Evolutionary conservation across 345 rosid genomes (phyloP), one percentile per base, ranked within the genome.

Genomic region (Syzygium oleosum): DNA sequence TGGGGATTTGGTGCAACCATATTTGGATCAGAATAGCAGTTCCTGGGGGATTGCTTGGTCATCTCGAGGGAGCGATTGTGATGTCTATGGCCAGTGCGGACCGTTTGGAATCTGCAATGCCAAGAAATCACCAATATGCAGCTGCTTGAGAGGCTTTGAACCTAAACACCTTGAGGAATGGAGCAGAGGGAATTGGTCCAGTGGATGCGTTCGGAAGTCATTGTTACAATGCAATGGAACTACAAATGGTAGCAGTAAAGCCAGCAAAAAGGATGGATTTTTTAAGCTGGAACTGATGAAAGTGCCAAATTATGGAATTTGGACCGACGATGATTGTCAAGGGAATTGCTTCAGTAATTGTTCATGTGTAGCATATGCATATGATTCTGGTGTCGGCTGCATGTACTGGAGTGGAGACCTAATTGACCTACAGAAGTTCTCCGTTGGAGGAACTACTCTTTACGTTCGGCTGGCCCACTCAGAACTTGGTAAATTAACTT

Each of bases 41-140:
- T 43, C n/a, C 12, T 88, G 87, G 85, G 27, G 2, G 0, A 11
- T 3, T 77, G 9, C 3, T 19, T 86, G 87, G 89, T 13, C 65
- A 6, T 4, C 31, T 31, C 80, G 73, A 3, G 27, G 9, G 11
- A 31, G 51, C 4, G 86, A 83, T 2, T 91, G 93, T 31, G 90
- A 90, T 87, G 43, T 59, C 51, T 89, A 91, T 78, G 90, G 89
- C 34, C 58, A 15, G 56, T 91, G 91, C 41, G 92, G 91, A 54
- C 34, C 61, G 16, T 91, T 90, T 23, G 90, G 89, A 31, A 41
- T 51, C 68, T 89, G 88, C 6, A 53, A 86, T 59, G 9, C 87
- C 16, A 27, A 31, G 14, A 84, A 85, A 52, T 38, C 87, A 5
- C 91, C 92, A 25, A 85, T 91, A 25, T 88, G 91, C 54, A 85